Base-by-base conservation (phyloP, 2,329 filamentous ascomycete genomes). In the Ophiostoma sp. region DNA sequence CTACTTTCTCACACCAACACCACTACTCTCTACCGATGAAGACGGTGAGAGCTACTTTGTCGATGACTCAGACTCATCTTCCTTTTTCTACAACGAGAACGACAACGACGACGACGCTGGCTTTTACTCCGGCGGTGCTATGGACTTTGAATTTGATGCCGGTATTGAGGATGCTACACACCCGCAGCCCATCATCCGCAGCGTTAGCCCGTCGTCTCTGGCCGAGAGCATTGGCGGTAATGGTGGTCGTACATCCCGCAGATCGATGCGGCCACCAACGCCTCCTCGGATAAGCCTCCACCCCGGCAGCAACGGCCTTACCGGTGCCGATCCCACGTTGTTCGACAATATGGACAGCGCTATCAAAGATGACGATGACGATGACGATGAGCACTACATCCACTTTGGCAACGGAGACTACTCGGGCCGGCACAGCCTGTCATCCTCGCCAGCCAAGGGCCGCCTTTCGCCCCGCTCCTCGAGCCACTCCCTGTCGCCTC, bases 171-270 rank as follows among this genome's bases (percentile, higher is more conserved):
- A 87, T 76, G 78, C 82, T 71, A 84, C 81, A 74, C 82, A 82
- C 3, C 84, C 85, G 2, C 79, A 80, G 36, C 83, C 84, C 19
- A 82, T 85, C 55, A 81, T 88, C 70, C 84, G 87, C 75, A 88
- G 85, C 76, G 84, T 89, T 74, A 89, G 87, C 77, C 87, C 87
- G 1, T 89, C 87, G 0, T 87, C 83, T 39, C 85, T 89, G 42
- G 85, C 84, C 31, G 85, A 86, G 17, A 70, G 39, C 57, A 39
- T 64, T 15, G 84, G 88, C 19, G 82, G 83, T 72, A 48, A 48
- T 22, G 79, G 80, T 28, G 82, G 82, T 1, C 45, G 66, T 28
- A 52, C 75, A 86, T 85, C 78, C 79, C 84, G 5, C 80, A 78
- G 52, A 36, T 78, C 78, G 52, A 80, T 80, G 3, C 80, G 80